These are phyloP conservation scores for Thermoascus crustaceus DNA, from an alignment of 2,329 filamentous ascomycete genomes.

Conservation along the genomic window DNA sequence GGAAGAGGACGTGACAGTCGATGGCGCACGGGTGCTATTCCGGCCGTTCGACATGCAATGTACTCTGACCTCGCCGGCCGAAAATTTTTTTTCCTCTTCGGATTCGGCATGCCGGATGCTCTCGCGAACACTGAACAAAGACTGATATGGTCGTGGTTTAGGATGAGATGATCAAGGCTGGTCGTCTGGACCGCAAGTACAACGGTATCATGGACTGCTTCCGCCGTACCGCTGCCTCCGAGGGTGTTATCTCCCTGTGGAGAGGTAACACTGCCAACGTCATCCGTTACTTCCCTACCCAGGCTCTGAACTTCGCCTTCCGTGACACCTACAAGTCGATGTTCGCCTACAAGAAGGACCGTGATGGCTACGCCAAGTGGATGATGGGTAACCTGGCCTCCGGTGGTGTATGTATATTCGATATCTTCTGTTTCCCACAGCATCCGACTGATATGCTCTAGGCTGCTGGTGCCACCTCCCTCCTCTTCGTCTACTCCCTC, in stretches of 20 bases:
- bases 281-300: conserved; percentile 99
- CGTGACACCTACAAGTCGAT: conserved; percentile 99
- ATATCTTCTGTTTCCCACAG: not conserved
- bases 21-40: not conserved
- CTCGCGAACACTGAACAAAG: not conserved
- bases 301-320: conserved; percentile 99
- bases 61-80: conserved; percentile 2
- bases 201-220: conserved; percentile 92
- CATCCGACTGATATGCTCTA: conserved; percentile 26
- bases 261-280: conserved; percentile 99
- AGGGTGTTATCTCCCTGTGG: conserved; percentile 95
- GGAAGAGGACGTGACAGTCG: not conserved
- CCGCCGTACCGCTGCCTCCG: conserved; percentile 75
- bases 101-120: conserved; percentile 2
- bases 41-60: not conserved
- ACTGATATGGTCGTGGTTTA: conserved; percentile 33
- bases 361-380: conserved; percentile 97
- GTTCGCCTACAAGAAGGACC: conserved; percentile 99
- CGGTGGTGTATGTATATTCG: conserved; percentile 79
- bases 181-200: conserved; percentile 98
- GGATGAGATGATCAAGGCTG: conserved; percentile 99
- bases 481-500: conserved; percentile 99
- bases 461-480: conserved; percentile 98
- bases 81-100: conserved; percentile 5
- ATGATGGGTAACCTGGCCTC: conserved; percentile 99